Conservation (phyloP, 2,329 filamentous ascomycete genomes). For the Cryphonectria naterciae region DNA sequence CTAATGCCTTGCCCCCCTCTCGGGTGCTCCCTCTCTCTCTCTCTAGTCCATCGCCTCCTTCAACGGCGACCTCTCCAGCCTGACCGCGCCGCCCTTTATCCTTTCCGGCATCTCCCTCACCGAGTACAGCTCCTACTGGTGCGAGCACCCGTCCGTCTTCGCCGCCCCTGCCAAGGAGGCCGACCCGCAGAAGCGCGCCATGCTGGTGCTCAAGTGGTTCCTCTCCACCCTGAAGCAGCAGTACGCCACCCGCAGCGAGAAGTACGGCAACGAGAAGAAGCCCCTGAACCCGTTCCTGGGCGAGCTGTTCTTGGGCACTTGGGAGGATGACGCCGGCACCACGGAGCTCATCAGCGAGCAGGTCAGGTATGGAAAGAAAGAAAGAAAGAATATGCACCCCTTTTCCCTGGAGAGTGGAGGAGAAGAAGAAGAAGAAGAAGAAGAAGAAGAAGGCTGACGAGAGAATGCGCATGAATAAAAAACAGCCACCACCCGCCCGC, state of each 20-base stretch:
- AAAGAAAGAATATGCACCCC: background rate
- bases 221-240: conserved; percentile 90
- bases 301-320: conserved; percentile 90
- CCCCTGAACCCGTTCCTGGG: conserved; percentile 95
- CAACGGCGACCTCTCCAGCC: conserved; percentile 78
- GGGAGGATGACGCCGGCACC: conserved; percentile 80
- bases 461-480: background rate
- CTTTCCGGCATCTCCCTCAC: conserved; percentile 77
- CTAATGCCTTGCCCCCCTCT: conserved; percentile 7
- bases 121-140: conserved; percentile 84
- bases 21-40: no score
- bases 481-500: conserved; percentile 85
- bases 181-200: conserved; percentile 78
- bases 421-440: background rate
- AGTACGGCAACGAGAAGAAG: conserved; percentile 92
- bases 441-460: conserved; percentile 8
- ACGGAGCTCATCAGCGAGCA: conserved; percentile 92
- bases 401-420: background rate
- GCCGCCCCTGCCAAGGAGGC: conserved; percentile 79
- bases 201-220: conserved; percentile 96
- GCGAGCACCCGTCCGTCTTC: conserved; percentile 76
- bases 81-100: conserved; percentile 83
- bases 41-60: conserved; percentile 76
- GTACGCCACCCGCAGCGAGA: conserved; percentile 73
- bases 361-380: conserved; percentile 64